Evolutionary conservation across 352 stramenopile species (phyloP), one percentile per base, ranked within the genome.

Genomic region (Pythium dissimile): DNA sequence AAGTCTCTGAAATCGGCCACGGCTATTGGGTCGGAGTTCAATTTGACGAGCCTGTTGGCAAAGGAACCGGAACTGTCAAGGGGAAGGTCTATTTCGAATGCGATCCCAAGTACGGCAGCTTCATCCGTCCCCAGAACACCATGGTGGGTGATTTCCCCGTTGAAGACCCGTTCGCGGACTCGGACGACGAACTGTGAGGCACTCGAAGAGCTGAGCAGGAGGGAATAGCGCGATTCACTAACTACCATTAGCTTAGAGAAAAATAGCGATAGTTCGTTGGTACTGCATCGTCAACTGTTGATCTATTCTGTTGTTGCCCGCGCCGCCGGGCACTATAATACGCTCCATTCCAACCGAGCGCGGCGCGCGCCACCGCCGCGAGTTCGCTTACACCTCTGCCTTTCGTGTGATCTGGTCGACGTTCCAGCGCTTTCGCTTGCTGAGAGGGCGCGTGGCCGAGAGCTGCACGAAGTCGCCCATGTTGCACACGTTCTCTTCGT

Each of bases 21-120:
- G 94, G 94, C 28, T 94, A 96, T 66, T 99, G 93, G 94, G 86
- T 99, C 7, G 97, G 97, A 30, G 88, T 99, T 32, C 74, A 84
- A 28, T 98, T 99, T 60, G 97, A 99, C 73, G 97, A 99, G 72
- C 96, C 97, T 15, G 72, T 97, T 21, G 94, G 94, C 51, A 95
- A 96, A 59, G 89, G 92, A 46, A 89, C 97, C 62, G 96, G 97
- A 20, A 93, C 75, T 2, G 89, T 97, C 46, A 97, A 97, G 55
- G 93, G 88, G 34, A 89, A 77, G 21, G 62, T 67, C 23, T 98
- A 98, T 73, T 99, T 99, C 72, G 75, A 95, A 55, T 98, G 94
- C 50, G 72, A 75, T 50, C 49, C 75, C 11, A 96, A 96, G 57
- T 97, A 94, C 66, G 97, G 93, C 44, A 84, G 92, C 46, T 99